Evolutionary conservation across 2,329 filamentous ascomycete genomes (phyloP).

Genomic region (Chaetomium globosum): DNA sequence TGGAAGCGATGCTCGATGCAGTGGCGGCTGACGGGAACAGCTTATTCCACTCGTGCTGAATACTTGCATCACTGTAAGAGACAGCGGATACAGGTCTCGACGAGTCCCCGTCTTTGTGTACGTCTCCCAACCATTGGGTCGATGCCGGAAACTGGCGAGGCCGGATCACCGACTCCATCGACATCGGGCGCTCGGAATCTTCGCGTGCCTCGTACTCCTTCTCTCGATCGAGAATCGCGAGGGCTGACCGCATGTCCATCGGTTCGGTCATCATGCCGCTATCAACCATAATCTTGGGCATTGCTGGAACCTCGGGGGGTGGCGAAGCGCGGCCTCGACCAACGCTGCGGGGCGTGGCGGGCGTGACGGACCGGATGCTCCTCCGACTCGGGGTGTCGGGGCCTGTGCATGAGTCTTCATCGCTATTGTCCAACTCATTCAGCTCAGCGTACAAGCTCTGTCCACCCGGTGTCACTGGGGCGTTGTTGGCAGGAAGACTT

Average conservation of each 20-base stretch:
- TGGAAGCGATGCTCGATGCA: slow-evolving; percentile 48
- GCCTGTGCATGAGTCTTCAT: slow-evolving; percentile 64
- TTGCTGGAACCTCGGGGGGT: slow-evolving; percentile 51
- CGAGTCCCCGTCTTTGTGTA: slow-evolving; percentile 34
- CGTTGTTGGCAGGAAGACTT: slow-evolving; percentile 56
- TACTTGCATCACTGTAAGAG: slow-evolving; percentile 57
- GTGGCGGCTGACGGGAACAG: slow-evolving; percentile 54
- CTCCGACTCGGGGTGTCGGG: slow-evolving; percentile 59
- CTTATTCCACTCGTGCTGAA: slow-evolving; percentile 55
- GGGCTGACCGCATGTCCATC: slow-evolving; percentile 44
- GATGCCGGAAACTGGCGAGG: slow-evolving; percentile 36
- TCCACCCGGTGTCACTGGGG: slow-evolving; percentile 52
- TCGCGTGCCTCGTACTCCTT: slow-evolving; percentile 6
- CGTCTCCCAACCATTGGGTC: slow-evolving; percentile 36
- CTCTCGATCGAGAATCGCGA: slow-evolving; percentile 26
- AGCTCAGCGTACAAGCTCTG: slow-evolving; percentile 90
- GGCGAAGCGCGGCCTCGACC: slow-evolving; percentile 49
- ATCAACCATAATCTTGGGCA: slow-evolving; percentile 62
- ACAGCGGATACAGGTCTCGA: slow-evolving; percentile 52
- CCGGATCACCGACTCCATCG: slow-evolving; percentile 49
- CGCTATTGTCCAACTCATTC: slow-evolving; percentile 74
- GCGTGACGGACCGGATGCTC: slow-evolving; percentile 52
- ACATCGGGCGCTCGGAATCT: slow-evolving; percentile 43
- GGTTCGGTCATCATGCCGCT: slow-evolving; percentile 64
- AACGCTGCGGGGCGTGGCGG: slow-evolving; percentile 55